These are phyloP conservation scores for Cordia subcordata DNA, from an alignment of 257 asterid species.

Conservation along the genomic window DNA sequence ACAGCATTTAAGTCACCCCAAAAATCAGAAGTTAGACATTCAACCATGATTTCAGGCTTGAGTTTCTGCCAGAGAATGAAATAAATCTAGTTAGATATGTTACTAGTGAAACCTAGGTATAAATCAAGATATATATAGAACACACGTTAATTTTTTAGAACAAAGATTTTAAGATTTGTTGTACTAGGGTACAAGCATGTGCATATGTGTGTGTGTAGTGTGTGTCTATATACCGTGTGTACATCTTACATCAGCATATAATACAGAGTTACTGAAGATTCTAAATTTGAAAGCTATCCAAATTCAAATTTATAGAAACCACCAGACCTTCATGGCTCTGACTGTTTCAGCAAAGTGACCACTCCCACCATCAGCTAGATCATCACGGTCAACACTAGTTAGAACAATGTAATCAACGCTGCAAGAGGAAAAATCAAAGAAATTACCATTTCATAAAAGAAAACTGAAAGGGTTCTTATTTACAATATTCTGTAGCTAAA, in stretches of 20 bases:
- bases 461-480: too few relatives aligned
- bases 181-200: too few relatives aligned
- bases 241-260: neutral
- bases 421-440: constrained; percentile 7
- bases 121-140: neutral
- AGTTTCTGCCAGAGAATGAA: constrained; percentile 49
- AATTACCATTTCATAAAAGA: neutral
- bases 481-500: too few relatives aligned
- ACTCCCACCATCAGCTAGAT: constrained; percentile 95
- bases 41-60: constrained; percentile 88
- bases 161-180: too few relatives aligned
- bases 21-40: constrained; percentile 95
- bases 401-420: constrained; percentile 95
- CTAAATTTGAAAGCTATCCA: neutral
- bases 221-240: neutral
- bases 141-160: neutral
- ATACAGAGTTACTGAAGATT: neutral
- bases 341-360: constrained; percentile 96
- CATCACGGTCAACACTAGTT: constrained; percentile 96
- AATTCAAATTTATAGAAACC: neutral
- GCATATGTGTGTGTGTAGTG: too few relatives aligned
- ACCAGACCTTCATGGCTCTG: constrained; percentile 73
- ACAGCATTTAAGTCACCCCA: constrained; percentile 88
- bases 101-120: neutral
- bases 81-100: constrained; percentile 15